Percentiles rank a stretch among this genome's conserved stretches.
phyloP scores from a whole-genome alignment of 495 filamentous ascomycete species.

The Saxispiralis lemnorum region DNA sequence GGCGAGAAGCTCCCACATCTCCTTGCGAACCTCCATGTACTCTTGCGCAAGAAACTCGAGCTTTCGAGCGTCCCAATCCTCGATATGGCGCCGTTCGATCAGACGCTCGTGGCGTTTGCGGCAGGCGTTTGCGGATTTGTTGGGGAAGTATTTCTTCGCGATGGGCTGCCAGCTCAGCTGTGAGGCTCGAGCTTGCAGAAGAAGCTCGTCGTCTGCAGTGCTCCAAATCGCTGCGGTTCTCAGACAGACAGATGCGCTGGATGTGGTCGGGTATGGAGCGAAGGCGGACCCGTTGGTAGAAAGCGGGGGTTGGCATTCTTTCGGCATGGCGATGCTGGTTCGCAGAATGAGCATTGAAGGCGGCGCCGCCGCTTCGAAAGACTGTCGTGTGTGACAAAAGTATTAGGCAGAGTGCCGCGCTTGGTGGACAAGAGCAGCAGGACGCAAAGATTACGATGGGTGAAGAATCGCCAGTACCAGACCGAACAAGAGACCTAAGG shows the following conservation, averaged over 20 bases:
- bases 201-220: conserved; percentile 41
- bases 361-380: not conserved
- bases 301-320: conserved; percentile 10
- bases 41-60: conserved; percentile 46
- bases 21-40: conserved; percentile 49
- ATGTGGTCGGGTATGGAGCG: conserved; percentile 7
- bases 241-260: conserved; percentile 2
- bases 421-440: not conserved
- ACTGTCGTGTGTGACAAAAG: not conserved
- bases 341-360: conserved; percentile 5
- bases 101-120: conserved; percentile 60
- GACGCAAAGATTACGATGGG: conserved; percentile 1
- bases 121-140: conserved; percentile 61
- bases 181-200: conserved; percentile 42
- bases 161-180: conserved; percentile 60
- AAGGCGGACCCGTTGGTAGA: not conserved
- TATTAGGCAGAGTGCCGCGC: not conserved
- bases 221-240: conserved; percentile 34
- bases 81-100: conserved; percentile 42
- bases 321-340: conserved; percentile 12
- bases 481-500: conserved; percentile 5
- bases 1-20: conserved; percentile 54
- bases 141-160: conserved; percentile 46
- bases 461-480: conserved; percentile 8
- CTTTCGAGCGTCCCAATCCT: conserved; percentile 52